These are phyloP conservation scores for Thalassiosira livingstoniorum DNA, from an alignment of 352 stramenopile species.

Conservation along the genomic window DNA sequence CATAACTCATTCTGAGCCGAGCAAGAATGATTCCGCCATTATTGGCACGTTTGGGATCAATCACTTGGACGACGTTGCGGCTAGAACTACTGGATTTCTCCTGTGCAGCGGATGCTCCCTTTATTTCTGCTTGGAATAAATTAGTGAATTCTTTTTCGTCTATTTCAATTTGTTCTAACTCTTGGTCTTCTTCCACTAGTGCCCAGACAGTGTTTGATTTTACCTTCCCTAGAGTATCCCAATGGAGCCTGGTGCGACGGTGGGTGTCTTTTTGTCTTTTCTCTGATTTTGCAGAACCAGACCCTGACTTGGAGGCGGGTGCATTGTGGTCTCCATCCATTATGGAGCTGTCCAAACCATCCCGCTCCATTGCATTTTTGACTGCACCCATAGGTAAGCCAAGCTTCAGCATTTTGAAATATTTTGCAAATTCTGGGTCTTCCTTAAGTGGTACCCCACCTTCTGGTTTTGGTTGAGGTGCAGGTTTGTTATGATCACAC, in stretches of 20 bases:
- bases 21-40: constrained; percentile 98
- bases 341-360: constrained; percentile 72
- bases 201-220: constrained; percentile 78
- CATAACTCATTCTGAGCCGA: constrained; percentile 93
- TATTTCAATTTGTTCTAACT: constrained; percentile 74
- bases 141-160: constrained; percentile 81
- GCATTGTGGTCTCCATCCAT: constrained; percentile 84
- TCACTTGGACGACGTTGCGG: constrained; percentile 84
- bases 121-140: constrained; percentile 81
- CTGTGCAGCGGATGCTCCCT: constrained; percentile 10
- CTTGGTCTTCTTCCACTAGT: constrained; percentile 68
- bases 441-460: constrained; percentile 91
- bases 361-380: constrained; percentile 81
- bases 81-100: constrained; percentile 25
- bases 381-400: constrained; percentile 80
- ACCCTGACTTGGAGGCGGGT: constrained; percentile 35
- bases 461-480: constrained; percentile 25
- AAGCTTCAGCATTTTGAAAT: constrained; percentile 93
- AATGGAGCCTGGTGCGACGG: constrained; percentile 77
- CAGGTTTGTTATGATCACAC: constrained; percentile 87
- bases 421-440: constrained; percentile 92
- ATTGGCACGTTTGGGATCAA: constrained; percentile 96
- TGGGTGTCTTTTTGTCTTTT: constrained; percentile 78
- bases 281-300: constrained; percentile 16
- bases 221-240: constrained; percentile 73